phyloP scores from a whole-genome alignment of 192 early-diverging fungal genomes.

The Coemansia umbellata region DNA sequence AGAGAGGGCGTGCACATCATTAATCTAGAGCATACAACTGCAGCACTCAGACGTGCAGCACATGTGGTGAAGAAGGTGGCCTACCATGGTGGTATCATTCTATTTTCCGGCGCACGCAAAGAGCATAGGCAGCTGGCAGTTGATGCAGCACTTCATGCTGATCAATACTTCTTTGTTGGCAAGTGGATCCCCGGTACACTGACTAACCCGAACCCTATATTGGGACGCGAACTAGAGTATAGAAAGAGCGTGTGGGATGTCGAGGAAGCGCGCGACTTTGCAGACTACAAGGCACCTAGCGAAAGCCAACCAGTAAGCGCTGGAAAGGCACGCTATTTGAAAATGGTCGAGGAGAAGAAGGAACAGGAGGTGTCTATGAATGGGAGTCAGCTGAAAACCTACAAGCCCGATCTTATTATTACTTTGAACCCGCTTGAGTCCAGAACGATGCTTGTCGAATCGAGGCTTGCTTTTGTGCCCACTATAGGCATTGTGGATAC shows the following conservation, averaged over 20 bases:
- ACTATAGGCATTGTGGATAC: conserved; percentile 90
- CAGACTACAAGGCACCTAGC: not conserved
- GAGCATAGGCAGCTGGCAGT: conserved; percentile 63
- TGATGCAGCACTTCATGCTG: conserved; percentile 70
- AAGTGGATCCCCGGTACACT: conserved; percentile 87
- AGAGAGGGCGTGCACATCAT: conserved; percentile 89
- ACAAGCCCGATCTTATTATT: conserved; percentile 78
- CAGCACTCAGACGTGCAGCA: conserved; percentile 75
- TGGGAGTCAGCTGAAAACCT: conserved; percentile 35
- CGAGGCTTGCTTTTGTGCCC: conserved; percentile 72
- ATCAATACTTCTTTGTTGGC: conserved; percentile 73
- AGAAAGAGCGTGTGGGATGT: conserved; percentile 29
- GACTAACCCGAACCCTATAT: conserved; percentile 63
- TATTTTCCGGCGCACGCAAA: conserved; percentile 83
- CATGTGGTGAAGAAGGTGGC: conserved; percentile 69
- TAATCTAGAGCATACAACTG: conserved; percentile 88
- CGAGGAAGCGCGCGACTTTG: conserved; percentile 25
- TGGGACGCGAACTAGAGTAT: conserved; percentile 13
- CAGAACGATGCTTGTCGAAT: conserved; percentile 74
- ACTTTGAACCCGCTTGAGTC: conserved; percentile 82
- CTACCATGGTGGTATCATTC: conserved; percentile 69
- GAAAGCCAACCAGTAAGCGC: not conserved
- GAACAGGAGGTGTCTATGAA: conserved; percentile 1
- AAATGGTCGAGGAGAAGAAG: conserved; percentile 22
- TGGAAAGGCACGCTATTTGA: conserved; percentile 1